These are phyloP conservation scores for Aspergillus pseudoterreus DNA, from an alignment of 2,329 filamentous ascomycete genomes.

Conservation along the genomic window DNA sequence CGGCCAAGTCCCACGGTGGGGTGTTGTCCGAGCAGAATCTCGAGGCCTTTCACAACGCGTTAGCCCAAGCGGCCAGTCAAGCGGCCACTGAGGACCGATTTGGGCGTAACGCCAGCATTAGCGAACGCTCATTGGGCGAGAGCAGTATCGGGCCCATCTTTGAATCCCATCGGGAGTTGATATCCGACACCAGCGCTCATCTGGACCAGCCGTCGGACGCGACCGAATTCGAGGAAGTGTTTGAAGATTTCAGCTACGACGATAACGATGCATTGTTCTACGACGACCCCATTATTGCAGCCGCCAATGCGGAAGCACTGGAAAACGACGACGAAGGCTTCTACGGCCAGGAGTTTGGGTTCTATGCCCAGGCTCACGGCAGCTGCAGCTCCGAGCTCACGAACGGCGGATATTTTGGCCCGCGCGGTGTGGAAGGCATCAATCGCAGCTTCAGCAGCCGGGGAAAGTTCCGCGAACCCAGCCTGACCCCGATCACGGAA, in stretches of 20 bases:
- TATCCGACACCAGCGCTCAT: slow-evolving; percentile 47
- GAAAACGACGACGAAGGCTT: slow-evolving; percentile 91
- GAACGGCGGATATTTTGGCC: slow-evolving; percentile 86
- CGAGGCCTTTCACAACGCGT: slow-evolving; percentile 75
- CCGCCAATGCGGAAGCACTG: slow-evolving; percentile 88
- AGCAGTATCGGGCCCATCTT: slow-evolving; percentile 29
- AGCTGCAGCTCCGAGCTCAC: slow-evolving; percentile 57
- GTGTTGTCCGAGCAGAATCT: slow-evolving; percentile 55
- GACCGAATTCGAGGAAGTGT: slow-evolving; percentile 36
- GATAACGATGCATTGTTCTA: slow-evolving; percentile 66
- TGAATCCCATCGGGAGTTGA: slow-evolving; percentile 34
- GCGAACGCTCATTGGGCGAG: slow-evolving; percentile 35
- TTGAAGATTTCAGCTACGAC: slow-evolving; percentile 53
- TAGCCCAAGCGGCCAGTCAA: slow-evolving; percentile 75
- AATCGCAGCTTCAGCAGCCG: slow-evolving; percentile 68
- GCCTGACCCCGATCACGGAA: slow-evolving; percentile 93
- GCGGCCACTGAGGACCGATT: slow-evolving; percentile 76
- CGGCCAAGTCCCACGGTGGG: slow-evolving; percentile 28
- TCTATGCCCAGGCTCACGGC: slow-evolving; percentile 66
- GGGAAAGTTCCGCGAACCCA: slow-evolving; percentile 76
- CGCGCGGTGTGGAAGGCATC: slow-evolving; percentile 61
- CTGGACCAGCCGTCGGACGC: slow-evolving; percentile 45
- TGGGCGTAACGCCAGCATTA: slow-evolving; percentile 54
- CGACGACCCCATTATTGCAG: slow-evolving; percentile 89
- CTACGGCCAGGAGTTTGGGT: slow-evolving; percentile 95